phyloP scores from a whole-genome alignment of 2,329 filamentous ascomycete genomes.

The Monosporascus sp. region DNA sequence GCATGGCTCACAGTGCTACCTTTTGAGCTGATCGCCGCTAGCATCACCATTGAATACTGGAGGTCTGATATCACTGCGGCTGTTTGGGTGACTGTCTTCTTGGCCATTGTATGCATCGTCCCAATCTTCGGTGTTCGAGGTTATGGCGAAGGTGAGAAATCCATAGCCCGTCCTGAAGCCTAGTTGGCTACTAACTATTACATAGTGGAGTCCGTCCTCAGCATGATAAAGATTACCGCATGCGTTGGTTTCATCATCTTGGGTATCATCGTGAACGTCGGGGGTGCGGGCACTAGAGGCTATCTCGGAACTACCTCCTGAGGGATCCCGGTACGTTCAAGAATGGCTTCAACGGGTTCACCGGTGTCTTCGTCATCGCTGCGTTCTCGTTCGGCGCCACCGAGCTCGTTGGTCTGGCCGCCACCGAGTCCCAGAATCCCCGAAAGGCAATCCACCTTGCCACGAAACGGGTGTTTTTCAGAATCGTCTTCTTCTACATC shows the following conservation, averaged over 20 bases:
- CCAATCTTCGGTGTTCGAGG: conserved; percentile 53
- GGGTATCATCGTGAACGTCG: conserved; percentile 54
- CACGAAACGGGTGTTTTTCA: conserved; percentile 51
- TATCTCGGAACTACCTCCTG: conserved; percentile 60
- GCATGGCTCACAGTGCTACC: conserved; percentile 46
- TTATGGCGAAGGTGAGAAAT: conserved; percentile 43
- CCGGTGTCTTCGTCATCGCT: conserved; percentile 46
- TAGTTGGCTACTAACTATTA: conserved; percentile 7
- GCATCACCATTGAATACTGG: conserved; percentile 52
- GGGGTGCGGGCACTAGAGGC: conserved; percentile 50
- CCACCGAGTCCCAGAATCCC: conserved; percentile 46
- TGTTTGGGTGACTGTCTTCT: conserved; percentile 53
- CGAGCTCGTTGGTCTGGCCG: conserved; percentile 48
- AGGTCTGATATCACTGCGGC: conserved; percentile 43
- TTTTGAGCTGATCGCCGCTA: conserved; percentile 50
- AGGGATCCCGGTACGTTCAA: conserved; percentile 50
- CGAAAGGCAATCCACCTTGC: conserved; percentile 43
- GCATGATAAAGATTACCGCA: conserved; percentile 53
- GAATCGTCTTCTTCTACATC: conserved; percentile 49
- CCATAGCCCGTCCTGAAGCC: conserved; percentile 6
- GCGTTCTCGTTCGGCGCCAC: conserved; percentile 49
- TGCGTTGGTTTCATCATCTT: conserved; percentile 61
- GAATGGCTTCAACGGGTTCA: conserved; percentile 46
- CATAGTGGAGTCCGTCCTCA: conserved; percentile 52
- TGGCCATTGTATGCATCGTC: conserved; percentile 45